Percentiles rank a stretch among this genome's conserved stretches.
These are phyloP conservation scores for Trametes gibbosa DNA, from an alignment of 768 basidiomycete genomes.

Conservation along the genomic window DNA sequence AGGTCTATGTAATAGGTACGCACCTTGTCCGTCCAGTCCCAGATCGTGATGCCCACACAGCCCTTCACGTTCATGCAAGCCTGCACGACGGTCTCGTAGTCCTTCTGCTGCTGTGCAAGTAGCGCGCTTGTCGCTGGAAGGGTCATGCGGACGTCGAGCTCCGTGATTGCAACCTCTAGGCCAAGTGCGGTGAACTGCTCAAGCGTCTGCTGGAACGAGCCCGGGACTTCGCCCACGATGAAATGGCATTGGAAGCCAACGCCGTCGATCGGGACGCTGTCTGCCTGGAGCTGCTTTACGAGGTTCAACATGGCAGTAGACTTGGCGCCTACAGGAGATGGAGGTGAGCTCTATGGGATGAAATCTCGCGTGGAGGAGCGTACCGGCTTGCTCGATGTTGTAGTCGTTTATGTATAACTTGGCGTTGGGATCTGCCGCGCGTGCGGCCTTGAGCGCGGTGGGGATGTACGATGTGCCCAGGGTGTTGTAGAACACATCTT, in stretches of 20 bases:
- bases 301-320: conserved; percentile 54
- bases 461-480: conserved; percentile 47
- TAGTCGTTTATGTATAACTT: conserved; percentile 55
- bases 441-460: conserved; percentile 51
- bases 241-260: conserved; percentile 61
- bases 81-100: conserved; percentile 54
- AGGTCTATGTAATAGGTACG: neutral
- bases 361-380: neutral
- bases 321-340: conserved; percentile 40
- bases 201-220: conserved; percentile 45
- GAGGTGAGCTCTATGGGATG: neutral
- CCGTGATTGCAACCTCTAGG: conserved; percentile 66
- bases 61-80: conserved; percentile 44
- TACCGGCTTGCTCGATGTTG: conserved; percentile 32
- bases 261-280: conserved; percentile 55
- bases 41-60: conserved; percentile 39
- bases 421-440: conserved; percentile 51
- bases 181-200: conserved; percentile 56
- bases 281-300: conserved; percentile 44
- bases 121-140: conserved; percentile 49
- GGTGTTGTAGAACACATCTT: conserved; percentile 51
- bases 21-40: conserved; percentile 41
- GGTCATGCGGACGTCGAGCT: conserved; percentile 63
- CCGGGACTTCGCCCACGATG: conserved; percentile 54
- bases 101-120: conserved; percentile 52